A percentile compares a stretch with the other conserved stretches of the same genome.
Conservation (phyloP, 805 yeast species). For the Candida nanaspora region DNA sequence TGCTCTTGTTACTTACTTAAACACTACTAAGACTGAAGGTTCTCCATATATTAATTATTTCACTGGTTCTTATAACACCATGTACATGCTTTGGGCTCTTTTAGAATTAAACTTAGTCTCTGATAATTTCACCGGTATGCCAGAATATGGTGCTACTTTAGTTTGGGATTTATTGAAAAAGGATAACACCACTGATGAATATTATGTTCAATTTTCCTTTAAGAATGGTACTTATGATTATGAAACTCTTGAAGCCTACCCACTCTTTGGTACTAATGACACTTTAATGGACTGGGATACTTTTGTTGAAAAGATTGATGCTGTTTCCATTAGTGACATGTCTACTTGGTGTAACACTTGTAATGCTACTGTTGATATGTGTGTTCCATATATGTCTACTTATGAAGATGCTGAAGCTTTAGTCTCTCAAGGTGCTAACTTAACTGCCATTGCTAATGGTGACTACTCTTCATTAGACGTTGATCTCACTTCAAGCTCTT, state of each 20-base stretch:
- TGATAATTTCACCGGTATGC: conserved; percentile 37
- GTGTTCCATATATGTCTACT: conserved; percentile 25
- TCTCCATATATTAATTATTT: conserved; percentile 33
- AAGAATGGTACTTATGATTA: conserved; percentile 36
- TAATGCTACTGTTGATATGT: conserved; percentile 23
- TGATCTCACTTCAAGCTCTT: background rate
- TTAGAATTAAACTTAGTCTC: conserved; percentile 26
- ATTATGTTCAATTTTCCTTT: conserved; percentile 37
- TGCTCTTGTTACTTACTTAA: conserved; percentile 26
- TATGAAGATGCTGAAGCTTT: conserved; percentile 25
- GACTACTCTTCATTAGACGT: conserved; percentile 18
- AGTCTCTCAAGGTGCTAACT: conserved; percentile 22
- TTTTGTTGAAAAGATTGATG: conserved; percentile 23
- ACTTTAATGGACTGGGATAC: conserved; percentile 29
- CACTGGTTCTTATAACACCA: conserved; percentile 39
- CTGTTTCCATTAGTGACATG: conserved; percentile 21
- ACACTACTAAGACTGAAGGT: conserved; percentile 26
- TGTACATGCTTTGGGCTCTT: conserved; percentile 33
- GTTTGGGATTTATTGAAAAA: conserved; percentile 36
- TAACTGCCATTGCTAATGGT: conserved; percentile 22
- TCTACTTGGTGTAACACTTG: conserved; percentile 35
- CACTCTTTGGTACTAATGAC: conserved; percentile 29
- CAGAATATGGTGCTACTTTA: conserved; percentile 37
- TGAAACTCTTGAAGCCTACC: conserved; percentile 26
- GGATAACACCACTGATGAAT: conserved; percentile 11